Evolutionary conservation across 2,329 filamentous ascomycete genomes (phyloP), one percentile per base, ranked within the genome.

Genomic region (Karstenula rhodostoma): DNA sequence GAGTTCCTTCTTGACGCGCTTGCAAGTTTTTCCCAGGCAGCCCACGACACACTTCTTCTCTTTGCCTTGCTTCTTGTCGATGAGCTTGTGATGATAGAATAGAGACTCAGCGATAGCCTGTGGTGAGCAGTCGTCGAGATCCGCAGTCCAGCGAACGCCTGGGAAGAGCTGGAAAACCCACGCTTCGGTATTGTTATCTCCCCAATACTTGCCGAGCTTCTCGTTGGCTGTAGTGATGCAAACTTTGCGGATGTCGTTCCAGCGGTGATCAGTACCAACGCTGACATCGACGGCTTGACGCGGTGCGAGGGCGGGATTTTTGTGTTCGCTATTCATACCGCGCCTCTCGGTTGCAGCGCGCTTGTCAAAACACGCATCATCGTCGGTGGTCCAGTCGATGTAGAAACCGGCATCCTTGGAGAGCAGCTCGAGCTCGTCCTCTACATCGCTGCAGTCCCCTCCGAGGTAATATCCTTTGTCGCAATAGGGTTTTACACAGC

Each of bases 191-290:
- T 27, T 17, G 19, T 57, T 44, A 12, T 17, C 32, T n/a, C 53
- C 53, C 23, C 43, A 56, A 22, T 56, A 56, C 15, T 56, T 56
- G 42, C 53, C 46, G 8, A 57, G 46, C 55, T 42, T 48, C 35
- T 48, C 46, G 35, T 57, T 42, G 22, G 55, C 46, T 13, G 19
- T 22, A 22, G 35, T 40, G n/a, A 57, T 29, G 46, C 55, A 57
- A 19, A 57, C 46, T 12, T 57, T 49, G 33, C 55, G 44, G 55
- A 49, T 19, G 25, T 56, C 53, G n/a, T 54, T 54, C 35, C 25
- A 32, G 17, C 37, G 51, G 15, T 44, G 23, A 22, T 22, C 51
- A 44, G 37, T 54, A 12, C 33, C 32, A 43, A 23, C 27, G 37
- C 17, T 40, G 7, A n/a, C 37, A n/a, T 53, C 29, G 35, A 27